Base-by-base conservation (phyloP, 176 grass and related monocot species). In the Zoysia pacifica region DNA sequence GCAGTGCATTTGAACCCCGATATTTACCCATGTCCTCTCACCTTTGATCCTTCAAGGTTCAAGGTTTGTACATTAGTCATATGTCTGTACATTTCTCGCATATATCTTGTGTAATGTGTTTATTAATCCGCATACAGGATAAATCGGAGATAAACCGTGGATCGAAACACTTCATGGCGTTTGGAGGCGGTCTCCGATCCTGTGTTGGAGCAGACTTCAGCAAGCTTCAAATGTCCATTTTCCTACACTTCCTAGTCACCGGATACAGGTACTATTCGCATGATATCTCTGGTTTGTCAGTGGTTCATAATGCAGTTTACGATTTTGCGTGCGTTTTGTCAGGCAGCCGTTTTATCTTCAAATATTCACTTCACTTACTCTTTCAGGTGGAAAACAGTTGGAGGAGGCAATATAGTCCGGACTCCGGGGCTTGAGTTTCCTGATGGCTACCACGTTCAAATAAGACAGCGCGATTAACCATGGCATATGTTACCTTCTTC, bases 121-220 rank as follows among this genome's bases (percentile, higher is more conserved):
- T 48, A 6, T n/a, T 39, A 62, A 36, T 4, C 19, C 9, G 7
- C 8, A 36, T 35, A 11, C 19, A 62, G 77, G 82, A 76, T 65
- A 89, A 89, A 64, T 36, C 67, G 5, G 87, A 89, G 18, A 71
- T 81, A 70, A 80, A 47, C 41, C 70, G 87, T 19, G 87, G 87
- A 5, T 84, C 76, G 52, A 87, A 52, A 20, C 61, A 77, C 42
- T 86, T 83, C 70, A 83, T 90, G 88, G 82, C 82, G 37, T 89
- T 89, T 13, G 87, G 87, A 65, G 87, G 87, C 0, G 82, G 87
- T 11, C 63, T 89, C 42, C 77, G 82, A n/a, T 89, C 74, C 56
- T 89, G 87, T n/a, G 82, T 89, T 70, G 87, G 82, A 66, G 77
- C 87, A 65, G 87, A 89, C 13, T 84, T 89, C 79, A 90, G 79